phyloP scores from a whole-genome alignment of 257 asterid species.

The Solanum appendiculatum region DNA sequence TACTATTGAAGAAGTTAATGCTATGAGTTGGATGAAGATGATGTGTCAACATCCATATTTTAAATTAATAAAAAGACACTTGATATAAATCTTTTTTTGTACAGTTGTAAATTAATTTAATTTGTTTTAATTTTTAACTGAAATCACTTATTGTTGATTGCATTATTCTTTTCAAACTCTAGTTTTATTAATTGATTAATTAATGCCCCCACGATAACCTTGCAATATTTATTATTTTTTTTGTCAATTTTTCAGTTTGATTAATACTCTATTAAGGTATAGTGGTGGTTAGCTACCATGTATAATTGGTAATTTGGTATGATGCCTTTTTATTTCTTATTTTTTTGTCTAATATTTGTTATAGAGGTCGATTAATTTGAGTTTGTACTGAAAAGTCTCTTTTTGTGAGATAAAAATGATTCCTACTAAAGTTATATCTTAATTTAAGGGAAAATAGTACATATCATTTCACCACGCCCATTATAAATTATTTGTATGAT shows the following conservation, averaged over 20 bases:
- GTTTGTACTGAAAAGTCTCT: not conserved
- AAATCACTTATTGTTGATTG: not conserved
- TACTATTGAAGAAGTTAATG: not conserved
- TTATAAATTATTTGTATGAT: not conserved
- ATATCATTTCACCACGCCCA: not conserved
- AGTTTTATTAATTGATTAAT: not conserved
- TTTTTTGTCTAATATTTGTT: not conserved
- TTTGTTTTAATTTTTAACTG: not conserved
- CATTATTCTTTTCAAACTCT: not conserved
- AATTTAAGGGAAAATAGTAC: not conserved
- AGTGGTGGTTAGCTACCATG: not conserved
- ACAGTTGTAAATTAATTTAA: not conserved
- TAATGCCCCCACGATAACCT: not conserved
- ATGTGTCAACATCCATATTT: slow-evolving; percentile 31
- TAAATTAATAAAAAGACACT: not conserved
- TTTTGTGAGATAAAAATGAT: not conserved
- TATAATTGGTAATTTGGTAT: not conserved
- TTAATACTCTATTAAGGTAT: not conserved
- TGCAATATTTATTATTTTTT: not conserved
- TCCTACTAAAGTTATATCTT: accelerated
- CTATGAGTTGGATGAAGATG: slow-evolving; percentile 37
- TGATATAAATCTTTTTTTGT: not conserved
- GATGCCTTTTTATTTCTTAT: not conserved
- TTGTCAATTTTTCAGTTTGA: not conserved
- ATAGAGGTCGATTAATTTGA: not conserved